Base-by-base conservation (phyloP, 257 asterid species). In the Plantago ovata region DNA sequence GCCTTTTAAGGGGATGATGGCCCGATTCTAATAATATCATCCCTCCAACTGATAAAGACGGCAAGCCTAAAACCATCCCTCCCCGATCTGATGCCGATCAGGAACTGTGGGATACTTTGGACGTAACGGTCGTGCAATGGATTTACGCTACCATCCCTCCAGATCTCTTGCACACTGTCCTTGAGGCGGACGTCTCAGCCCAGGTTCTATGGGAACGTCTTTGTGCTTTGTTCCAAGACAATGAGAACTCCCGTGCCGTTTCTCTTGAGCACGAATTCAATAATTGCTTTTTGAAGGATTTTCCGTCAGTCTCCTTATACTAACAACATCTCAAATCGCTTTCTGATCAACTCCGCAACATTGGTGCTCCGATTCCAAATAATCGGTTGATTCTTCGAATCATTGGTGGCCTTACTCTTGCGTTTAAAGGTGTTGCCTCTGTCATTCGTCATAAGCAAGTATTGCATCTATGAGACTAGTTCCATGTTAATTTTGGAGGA, bases 251-350 rank as follows among this genome's bases (percentile, higher is more conserved):
- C 3, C 38, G 60, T 13, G 59, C 39, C 42, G 48, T 49, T 7
- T 1, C 40, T 9, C 43, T 50, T 14, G 60, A 62, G 32, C 20
- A 36, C 23, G 45, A 62, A 33, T 62, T 62, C 36, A 14, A 33
- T 1, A 8, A 7, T 12, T 13, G 24, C 4, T 2, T 5, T 1
- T 33, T 62, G 50, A 49, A 32, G 13, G 19, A 51, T 51, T 62
- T 62, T 23, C 20, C 67, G 12, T 13, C 11, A 5, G 38, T 22
- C 16, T 51, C 60, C 18, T 59, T 60, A 1, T 62, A 62, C 36
- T 62, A 49, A 11, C 58, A 49, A 49, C 24, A 19, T 11, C 16
- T 12, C 0, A 42, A 12, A 8, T 18, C 1, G 0, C 2, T 11
- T 42, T 4, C n/a, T 6, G 16, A 42, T 12, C n/a, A 11, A 1